These are phyloP conservation scores for Theileria orientalis DNA, from an alignment of 169 alveolate genomes.

Conservation along the genomic window DNA sequence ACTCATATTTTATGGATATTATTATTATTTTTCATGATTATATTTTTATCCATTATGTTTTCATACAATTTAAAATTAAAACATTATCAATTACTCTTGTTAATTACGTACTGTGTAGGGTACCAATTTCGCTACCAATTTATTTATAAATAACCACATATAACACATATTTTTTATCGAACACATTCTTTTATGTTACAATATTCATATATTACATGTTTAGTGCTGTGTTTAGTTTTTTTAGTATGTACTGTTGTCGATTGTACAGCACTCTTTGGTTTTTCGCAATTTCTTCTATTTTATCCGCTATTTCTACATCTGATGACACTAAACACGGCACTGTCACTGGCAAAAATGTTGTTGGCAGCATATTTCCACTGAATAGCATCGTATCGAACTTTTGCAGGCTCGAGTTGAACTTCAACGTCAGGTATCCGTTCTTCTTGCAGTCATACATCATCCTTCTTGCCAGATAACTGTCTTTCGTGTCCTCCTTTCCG, in stretches of 20 bases:
- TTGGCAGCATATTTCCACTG: slow-evolving; percentile 49
- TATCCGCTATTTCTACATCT: background rate
- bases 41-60: background rate
- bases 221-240: slow-evolving; percentile 34
- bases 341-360: slow-evolving; percentile 29
- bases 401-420: slow-evolving; percentile 22
- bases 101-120: slow-evolving; percentile 17
- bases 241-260: slow-evolving; percentile 23
- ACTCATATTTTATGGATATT: slow-evolving; percentile 23
- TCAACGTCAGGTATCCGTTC: slow-evolving; percentile 27
- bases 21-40: background rate
- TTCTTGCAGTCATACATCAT: slow-evolving; percentile 18
- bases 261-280: slow-evolving; percentile 7
- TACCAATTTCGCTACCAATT: background rate
- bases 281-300: background rate
- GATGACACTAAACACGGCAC: slow-evolving; percentile 22
- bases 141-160: background rate
- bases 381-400: slow-evolving; percentile 64
- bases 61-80: slow-evolving; percentile 1
- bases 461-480: background rate
- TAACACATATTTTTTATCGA: too few relatives aligned
- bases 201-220: slow-evolving; percentile 8
- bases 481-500: background rate
- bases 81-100: background rate
- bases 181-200: too few relatives aligned